Percentiles rank a stretch among this genome's conserved stretches.
phyloP scores from a whole-genome alignment of 2,329 filamentous ascomycete species.

The Colletotrichum sp. region DNA sequence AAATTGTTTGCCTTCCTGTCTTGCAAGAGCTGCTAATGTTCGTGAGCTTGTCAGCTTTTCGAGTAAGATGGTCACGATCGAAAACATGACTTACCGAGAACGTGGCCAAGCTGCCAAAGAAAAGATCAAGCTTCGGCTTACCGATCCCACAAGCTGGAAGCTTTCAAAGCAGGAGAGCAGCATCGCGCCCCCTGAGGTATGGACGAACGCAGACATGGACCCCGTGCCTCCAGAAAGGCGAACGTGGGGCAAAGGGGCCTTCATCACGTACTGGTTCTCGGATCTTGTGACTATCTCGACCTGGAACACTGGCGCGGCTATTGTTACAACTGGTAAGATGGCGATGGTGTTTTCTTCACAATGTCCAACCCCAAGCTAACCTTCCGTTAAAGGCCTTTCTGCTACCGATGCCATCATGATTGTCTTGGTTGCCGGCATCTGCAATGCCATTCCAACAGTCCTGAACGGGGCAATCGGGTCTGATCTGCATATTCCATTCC shows the following conservation, averaged over 20 bases:
- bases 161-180: slow-evolving; percentile 21
- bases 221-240: slow-evolving; percentile 40
- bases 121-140: not conserved
- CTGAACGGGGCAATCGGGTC: slow-evolving; percentile 45
- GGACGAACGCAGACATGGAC: slow-evolving; percentile 43
- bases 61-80: not conserved
- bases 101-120: not conserved
- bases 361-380: not conserved
- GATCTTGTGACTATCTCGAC: slow-evolving; percentile 43
- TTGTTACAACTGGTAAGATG: slow-evolving; percentile 29
- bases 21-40: not conserved
- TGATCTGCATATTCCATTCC: slow-evolving; percentile 39
- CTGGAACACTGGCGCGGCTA: slow-evolving; percentile 33
- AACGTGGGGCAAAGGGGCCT: slow-evolving; percentile 47
- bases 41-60: not conserved
- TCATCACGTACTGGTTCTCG: slow-evolving; percentile 44
- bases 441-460: slow-evolving; percentile 49
- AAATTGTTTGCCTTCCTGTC: not conserved
- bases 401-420: slow-evolving; percentile 53
- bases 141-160: not conserved
- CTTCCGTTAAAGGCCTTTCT: slow-evolving; percentile 31
- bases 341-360: not conserved
- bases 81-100: not conserved
- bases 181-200: slow-evolving; percentile 14
- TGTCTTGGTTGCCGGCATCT: slow-evolving; percentile 50